These are phyloP conservation scores for Teunomyces tritomae DNA, from an alignment of 805 yeast genomes.

Conservation along the genomic window DNA sequence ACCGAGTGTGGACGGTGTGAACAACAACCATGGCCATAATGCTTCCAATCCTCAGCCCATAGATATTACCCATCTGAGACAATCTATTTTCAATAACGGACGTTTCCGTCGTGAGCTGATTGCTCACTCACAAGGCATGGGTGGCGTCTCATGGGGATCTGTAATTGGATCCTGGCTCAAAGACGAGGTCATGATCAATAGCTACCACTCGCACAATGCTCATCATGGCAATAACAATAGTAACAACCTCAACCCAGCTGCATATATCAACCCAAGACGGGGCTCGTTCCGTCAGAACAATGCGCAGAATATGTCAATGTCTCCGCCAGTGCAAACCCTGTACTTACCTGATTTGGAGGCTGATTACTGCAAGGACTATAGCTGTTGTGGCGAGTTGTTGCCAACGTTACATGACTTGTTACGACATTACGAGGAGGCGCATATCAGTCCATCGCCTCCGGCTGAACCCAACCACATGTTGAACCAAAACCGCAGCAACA, in stretches of 20 bases:
- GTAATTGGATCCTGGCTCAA: slow-evolving; percentile 93
- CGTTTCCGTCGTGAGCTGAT: slow-evolving; percentile 80
- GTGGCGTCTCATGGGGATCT: slow-evolving; percentile 97
- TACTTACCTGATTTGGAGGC: slow-evolving; percentile 93
- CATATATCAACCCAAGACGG: slow-evolving; percentile 34
- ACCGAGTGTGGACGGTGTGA: slow-evolving; percentile 14
- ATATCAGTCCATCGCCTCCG: slow-evolving; percentile 62
- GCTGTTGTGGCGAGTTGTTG: slow-evolving; percentile 89
- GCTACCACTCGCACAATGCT: slow-evolving; percentile 14
- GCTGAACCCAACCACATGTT: slow-evolving; percentile 30
- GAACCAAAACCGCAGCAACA: slow-evolving; percentile 30
- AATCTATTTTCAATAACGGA: slow-evolving; percentile 37
- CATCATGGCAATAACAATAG: slow-evolving; percentile 9
- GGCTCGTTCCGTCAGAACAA: slow-evolving; percentile 34
- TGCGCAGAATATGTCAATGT: slow-evolving; percentile 33
- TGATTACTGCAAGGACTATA: slow-evolving; percentile 93
- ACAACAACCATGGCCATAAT: not conserved
- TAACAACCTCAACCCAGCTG: slow-evolving; percentile 15
- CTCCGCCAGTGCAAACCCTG: slow-evolving; percentile 69
- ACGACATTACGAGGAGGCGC: slow-evolving; percentile 95
- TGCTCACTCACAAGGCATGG: slow-evolving; percentile 97
- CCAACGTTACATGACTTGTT: slow-evolving; percentile 93
- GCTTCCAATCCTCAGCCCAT: slow-evolving; percentile 38
- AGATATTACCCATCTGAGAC: slow-evolving; percentile 39
- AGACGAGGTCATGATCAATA: slow-evolving; percentile 75